These are phyloP conservation scores for Gaultheria prostrata DNA, from an alignment of 148 eudicot genomes.

Conservation along the genomic window DNA sequence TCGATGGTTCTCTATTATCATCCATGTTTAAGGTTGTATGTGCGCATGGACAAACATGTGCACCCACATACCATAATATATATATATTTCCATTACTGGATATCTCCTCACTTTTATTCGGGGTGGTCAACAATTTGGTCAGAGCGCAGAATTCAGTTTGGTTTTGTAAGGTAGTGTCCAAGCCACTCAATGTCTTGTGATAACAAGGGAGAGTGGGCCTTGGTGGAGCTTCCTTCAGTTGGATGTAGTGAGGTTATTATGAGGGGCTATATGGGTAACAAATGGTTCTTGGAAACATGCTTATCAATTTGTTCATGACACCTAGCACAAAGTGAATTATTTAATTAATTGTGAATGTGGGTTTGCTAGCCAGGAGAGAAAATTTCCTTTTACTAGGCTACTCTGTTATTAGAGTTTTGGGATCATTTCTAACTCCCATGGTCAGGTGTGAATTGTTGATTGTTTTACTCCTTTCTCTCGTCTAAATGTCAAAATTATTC, in stretches of 20 bases:
- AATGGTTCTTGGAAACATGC: neutral
- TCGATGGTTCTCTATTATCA: neutral
- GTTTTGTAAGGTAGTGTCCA: neutral
- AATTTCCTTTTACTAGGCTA: neutral
- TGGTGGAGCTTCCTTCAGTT: neutral
- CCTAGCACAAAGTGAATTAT: constrained; percentile 3
- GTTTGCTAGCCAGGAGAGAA: constrained; percentile 1
- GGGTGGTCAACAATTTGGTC: neutral
- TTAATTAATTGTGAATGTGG: neutral
- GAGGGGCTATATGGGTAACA: neutral
- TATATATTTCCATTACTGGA: neutral
- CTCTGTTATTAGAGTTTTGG: neutral
- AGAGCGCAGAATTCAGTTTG: neutral
- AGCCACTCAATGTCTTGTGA: neutral
- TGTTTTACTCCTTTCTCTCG: neutral
- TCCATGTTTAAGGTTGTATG: neutral
- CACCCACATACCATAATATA: neutral
- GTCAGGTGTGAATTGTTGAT: neutral
- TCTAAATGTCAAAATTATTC: neutral
- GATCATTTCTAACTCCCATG: neutral
- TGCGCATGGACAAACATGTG: neutral
- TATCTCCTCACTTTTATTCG: neutral
- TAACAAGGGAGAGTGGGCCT: neutral
- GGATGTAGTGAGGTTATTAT: neutral
- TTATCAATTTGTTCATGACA: neutral